Evolutionary conservation across 2,329 filamentous ascomycete genomes (phyloP), one percentile per base, ranked within the genome.

Genomic region (Hypoxylon sp.): DNA sequence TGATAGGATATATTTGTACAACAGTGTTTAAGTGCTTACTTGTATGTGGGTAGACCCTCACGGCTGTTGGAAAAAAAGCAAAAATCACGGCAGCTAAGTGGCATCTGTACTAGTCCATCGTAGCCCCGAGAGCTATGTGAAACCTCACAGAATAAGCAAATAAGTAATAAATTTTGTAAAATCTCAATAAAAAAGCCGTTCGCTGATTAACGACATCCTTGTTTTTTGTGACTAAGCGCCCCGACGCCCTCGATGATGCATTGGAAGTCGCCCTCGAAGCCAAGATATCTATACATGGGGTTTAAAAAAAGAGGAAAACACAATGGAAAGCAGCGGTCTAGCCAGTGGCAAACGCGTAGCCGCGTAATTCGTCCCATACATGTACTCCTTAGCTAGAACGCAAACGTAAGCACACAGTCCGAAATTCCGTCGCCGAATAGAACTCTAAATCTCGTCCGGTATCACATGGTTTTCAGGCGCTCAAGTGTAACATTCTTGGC

Each of bases 201-300:
- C 64, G 60, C 50, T 63, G 45, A 34, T 34, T 45, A 25, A 49
- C 34, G 46, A 36, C 41, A 48, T 28, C 53, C 64, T 25, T 60
- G 43, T 28, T 64, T 67, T 63, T 67, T 45, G 36, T 60, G 28
- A 56, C 43, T 60, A 63, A 57, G 56, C 64, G 57, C 55, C 65
- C 53, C 14, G 50, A 64, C 57, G 60, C 65, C 65, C 51, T 61
- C 48, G 34, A 65, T 53, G 36, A 68, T 61, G 60, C 65, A 60
- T 43, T 61, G 23, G 34, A 60, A 58, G 56, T 65, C 52, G 65
- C 56, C 57, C 48, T 55, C 61, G 48, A 60, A 68, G 50, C 56
- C 57, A 38, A 59, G 49, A 48, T 45, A 55, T 67, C 60, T 67
- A 64, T 63, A 48, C 34, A 55, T 34, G 49, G 48, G 21, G 25